phyloP scores from a whole-genome alignment of 192 early-diverging fungal species.

The Linnemannia exigua region DNA sequence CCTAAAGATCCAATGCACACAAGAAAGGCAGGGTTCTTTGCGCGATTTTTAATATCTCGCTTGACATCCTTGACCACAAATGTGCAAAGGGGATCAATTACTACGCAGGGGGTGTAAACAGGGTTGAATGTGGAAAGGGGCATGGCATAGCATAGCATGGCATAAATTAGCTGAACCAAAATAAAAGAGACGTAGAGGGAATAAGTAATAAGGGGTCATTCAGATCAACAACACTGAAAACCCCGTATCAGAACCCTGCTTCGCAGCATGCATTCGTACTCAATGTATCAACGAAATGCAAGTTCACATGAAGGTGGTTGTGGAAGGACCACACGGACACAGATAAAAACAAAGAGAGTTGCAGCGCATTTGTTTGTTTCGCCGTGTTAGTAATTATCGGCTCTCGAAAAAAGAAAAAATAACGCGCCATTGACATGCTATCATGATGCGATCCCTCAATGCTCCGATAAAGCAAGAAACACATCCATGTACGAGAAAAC shows the following conservation, averaged over 20 bases:
- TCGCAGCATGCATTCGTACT: too few species aligned
- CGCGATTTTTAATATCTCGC: not conserved
- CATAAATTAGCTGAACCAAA: too few species aligned
- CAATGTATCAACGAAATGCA: not conserved
- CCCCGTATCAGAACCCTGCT: too few species aligned
- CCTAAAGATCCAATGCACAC: not conserved
- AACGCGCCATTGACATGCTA: not conserved
- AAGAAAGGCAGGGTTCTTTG: not conserved
- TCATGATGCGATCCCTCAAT: conserved; percentile 3
- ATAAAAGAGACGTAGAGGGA: too few species aligned
- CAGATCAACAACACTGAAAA: too few species aligned
- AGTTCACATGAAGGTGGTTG: not conserved
- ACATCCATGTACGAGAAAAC: not conserved
- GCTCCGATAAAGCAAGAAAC: not conserved
- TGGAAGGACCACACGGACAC: not conserved
- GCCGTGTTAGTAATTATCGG: not conserved
- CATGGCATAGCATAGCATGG: too few species aligned
- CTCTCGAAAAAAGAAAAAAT: conserved; percentile 2
- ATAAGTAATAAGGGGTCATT: too few species aligned
- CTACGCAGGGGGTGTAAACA: too few species aligned
- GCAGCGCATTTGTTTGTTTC: not conserved
- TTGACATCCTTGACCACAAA: not conserved
- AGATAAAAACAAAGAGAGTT: not conserved
- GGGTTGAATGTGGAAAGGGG: too few species aligned
- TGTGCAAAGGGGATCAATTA: too few species aligned